These are phyloP conservation scores for Oxytropis ochrocephala DNA, from an alignment of 306 rosid genomes.

Conservation along the genomic window DNA sequence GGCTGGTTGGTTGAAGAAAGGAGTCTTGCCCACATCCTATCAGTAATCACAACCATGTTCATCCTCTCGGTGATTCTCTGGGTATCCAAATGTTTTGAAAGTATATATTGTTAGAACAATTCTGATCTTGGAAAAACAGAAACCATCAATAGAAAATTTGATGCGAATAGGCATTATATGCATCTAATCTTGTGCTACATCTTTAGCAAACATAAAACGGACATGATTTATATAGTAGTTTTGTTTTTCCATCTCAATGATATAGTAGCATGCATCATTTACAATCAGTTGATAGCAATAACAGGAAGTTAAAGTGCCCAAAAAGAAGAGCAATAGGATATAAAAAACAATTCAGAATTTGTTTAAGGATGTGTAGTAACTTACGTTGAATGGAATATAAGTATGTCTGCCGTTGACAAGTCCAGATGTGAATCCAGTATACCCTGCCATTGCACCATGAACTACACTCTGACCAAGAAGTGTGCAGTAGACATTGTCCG, in stretches of 20 bases:
- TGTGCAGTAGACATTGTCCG: slow-evolving; percentile 85
- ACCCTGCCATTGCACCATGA: slow-evolving; percentile 96
- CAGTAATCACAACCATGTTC: slow-evolving; percentile 78
- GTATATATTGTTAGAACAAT: slow-evolving; percentile 8
- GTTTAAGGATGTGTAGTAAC: neutral
- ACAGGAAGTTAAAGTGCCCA: neutral
- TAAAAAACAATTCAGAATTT: neutral
- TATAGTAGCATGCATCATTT: neutral
- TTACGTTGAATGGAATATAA: slow-evolving; percentile 74
- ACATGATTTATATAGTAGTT: neutral
- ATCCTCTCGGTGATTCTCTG: slow-evolving; percentile 76
- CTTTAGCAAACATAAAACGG: slow-evolving; percentile 2
- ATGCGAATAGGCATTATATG: neutral
- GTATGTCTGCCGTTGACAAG: slow-evolving; percentile 86
- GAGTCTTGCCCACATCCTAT: slow-evolving; percentile 86
- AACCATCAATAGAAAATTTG: slow-evolving; percentile 10
- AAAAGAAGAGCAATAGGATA: neutral
- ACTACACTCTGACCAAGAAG: slow-evolving; percentile 90
- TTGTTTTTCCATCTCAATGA: slow-evolving; percentile 1
- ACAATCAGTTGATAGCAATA: neutral
- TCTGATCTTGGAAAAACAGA: neutral
- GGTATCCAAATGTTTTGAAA: slow-evolving; percentile 4
- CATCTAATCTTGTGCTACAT: neutral
- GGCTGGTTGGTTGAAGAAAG: slow-evolving; percentile 65
- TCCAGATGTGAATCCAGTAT: slow-evolving; percentile 68